These are phyloP conservation scores for Calonectria leucothoes DNA, from an alignment of 2,329 filamentous ascomycete genomes.

Conservation along the genomic window DNA sequence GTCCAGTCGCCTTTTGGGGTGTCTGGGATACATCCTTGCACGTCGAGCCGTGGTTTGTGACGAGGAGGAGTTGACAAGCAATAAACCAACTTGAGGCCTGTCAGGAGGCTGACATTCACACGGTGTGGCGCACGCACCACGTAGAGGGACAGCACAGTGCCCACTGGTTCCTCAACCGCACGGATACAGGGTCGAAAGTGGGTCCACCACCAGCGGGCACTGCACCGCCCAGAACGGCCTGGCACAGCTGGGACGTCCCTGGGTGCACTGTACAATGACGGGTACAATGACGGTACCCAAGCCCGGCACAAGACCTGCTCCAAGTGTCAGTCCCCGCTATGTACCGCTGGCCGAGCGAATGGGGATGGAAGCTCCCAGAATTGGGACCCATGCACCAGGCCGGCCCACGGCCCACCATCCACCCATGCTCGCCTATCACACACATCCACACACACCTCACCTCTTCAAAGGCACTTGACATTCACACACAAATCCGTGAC, in stretches of 20 bases:
- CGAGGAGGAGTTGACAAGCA: background rate
- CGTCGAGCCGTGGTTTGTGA: background rate
- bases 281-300: slow-evolving; percentile 1
- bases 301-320: background rate
- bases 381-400: background rate
- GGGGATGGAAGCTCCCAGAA: slow-evolving; percentile 5
- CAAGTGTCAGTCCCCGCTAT: slow-evolving; percentile 11
- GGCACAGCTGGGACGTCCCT: background rate
- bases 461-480: slow-evolving; percentile 4
- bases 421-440: slow-evolving; percentile 13
- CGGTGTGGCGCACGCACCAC: slow-evolving; percentile 1
- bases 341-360: background rate
- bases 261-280: background rate
- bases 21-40: slow-evolving; percentile 14
- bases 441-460: slow-evolving; percentile 15
- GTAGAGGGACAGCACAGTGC: background rate
- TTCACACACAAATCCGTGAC: background rate
- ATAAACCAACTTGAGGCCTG: background rate
- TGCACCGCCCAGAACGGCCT: slow-evolving; percentile 7
- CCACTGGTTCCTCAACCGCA: background rate
- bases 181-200: background rate
- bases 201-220: background rate
- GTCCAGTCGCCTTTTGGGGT: background rate
- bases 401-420: slow-evolving; percentile 1
- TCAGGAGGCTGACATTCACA: background rate